Percentiles rank a stretch among this genome's conserved stretches.
phyloP scores from a whole-genome alignment of 2,329 filamentous ascomycete genomes.

The Venturia carpophila region DNA sequence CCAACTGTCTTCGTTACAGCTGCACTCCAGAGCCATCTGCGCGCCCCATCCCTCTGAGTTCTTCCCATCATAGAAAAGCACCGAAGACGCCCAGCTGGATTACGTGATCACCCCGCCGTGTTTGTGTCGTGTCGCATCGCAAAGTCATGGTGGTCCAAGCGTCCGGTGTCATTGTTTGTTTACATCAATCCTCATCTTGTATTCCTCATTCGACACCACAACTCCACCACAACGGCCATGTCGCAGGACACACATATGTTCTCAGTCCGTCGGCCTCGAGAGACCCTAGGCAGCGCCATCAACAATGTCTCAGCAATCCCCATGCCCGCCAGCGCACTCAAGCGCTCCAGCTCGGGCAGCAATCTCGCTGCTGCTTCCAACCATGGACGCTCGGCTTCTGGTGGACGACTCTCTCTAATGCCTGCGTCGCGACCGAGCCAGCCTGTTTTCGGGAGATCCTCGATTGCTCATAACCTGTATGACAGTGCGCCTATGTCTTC shows the following conservation, averaged over 20 bases:
- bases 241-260: slow-evolving; percentile 19
- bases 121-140: neutral
- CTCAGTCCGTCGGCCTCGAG: slow-evolving; percentile 82
- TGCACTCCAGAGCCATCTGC: no score
- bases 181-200: neutral
- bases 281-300: slow-evolving; percentile 79
- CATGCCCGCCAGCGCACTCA: slow-evolving; percentile 86
- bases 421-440: slow-evolving; percentile 63
- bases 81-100: no score
- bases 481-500: slow-evolving; percentile 77
- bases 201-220: neutral
- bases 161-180: neutral
- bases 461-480: slow-evolving; percentile 71
- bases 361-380: slow-evolving; percentile 53
- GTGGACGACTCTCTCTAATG: slow-evolving; percentile 77
- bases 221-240: slow-evolving; percentile 1
- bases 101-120: neutral
- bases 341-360: slow-evolving; percentile 75
- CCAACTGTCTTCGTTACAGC: neutral
- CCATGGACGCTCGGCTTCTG: slow-evolving; percentile 75
- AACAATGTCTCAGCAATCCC: slow-evolving; percentile 70
- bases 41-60: no score
- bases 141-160: neutral
- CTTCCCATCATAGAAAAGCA: no score
- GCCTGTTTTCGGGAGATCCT: slow-evolving; percentile 77